These are phyloP conservation scores for Fusarium buharicum DNA, from an alignment of 2,329 filamentous ascomycete genomes.

Conservation along the genomic window DNA sequence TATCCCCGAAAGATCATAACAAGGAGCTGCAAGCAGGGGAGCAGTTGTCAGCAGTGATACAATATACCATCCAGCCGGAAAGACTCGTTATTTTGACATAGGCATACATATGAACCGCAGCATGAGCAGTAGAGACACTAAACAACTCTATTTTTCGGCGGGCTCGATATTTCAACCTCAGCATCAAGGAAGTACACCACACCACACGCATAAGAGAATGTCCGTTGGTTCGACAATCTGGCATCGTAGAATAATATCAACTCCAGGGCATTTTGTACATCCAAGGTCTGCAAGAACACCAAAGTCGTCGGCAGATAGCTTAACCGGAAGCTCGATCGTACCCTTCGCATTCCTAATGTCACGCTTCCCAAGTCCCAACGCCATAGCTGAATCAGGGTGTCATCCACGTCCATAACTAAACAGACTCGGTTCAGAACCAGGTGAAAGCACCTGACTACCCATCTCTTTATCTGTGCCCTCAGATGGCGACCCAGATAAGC, in stretches of 20 bases:
- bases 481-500: slow-evolving; percentile 82
- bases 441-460: slow-evolving; percentile 12
- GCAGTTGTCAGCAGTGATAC: not conserved
- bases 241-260: slow-evolving; percentile 32
- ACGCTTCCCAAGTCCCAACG: slow-evolving; percentile 45
- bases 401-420: slow-evolving; percentile 32
- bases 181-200: slow-evolving; percentile 2
- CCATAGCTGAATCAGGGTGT: slow-evolving; percentile 43
- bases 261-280: slow-evolving; percentile 44
- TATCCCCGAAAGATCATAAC: not conserved
- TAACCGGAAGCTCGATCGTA: slow-evolving; percentile 40
- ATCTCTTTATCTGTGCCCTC: slow-evolving; percentile 31
- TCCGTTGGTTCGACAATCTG: slow-evolving; percentile 23
- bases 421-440: slow-evolving; percentile 20
- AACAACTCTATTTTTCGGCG: not conserved
- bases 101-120: not conserved
- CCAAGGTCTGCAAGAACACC: slow-evolving; percentile 43
- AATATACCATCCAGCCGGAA: not conserved
- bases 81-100: not conserved
- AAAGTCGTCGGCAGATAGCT: slow-evolving; percentile 36
- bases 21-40: not conserved
- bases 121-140: not conserved
- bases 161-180: slow-evolving; percentile 4
- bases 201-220: slow-evolving; percentile 9
- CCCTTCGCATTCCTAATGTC: slow-evolving; percentile 42